Percentiles rank a stretch among this genome's conserved stretches.
Conservation (phyloP, 1,284 basidiomycete genomes). For the Ustilago tritici region DNA sequence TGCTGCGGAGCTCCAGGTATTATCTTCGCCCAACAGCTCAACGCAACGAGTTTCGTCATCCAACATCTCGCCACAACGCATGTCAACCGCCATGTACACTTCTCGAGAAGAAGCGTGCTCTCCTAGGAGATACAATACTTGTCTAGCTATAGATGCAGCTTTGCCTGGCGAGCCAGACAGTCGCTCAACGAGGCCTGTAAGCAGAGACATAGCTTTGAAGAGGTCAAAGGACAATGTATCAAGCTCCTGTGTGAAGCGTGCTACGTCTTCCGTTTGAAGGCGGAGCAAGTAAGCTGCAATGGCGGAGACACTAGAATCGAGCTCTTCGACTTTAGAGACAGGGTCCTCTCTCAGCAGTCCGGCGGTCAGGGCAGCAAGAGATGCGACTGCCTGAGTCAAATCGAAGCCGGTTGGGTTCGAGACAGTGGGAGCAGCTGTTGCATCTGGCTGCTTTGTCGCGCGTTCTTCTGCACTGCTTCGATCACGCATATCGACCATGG, state of each 20-base stretch:
- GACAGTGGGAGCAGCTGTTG: not conserved
- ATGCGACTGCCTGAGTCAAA: conserved; percentile 13
- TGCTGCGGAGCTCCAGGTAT: conserved; percentile 21
- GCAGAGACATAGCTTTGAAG: conserved; percentile 51
- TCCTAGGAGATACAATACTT: conserved; percentile 42
- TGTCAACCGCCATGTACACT: conserved; percentile 59
- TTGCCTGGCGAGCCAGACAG: conserved; percentile 19
- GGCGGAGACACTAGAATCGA: conserved; percentile 19
- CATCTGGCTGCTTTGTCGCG: not conserved
- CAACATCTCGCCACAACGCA: conserved; percentile 52
- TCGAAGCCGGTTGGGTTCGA: conserved; percentile 11
- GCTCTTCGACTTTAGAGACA: conserved; percentile 11
- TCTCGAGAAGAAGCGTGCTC: conserved; percentile 54
- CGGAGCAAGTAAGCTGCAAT: conserved; percentile 21
- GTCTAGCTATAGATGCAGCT: conserved; percentile 21
- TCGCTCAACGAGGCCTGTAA: conserved; percentile 36
- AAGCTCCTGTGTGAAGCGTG: conserved; percentile 39
- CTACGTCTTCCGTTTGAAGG: conserved; percentile 21
- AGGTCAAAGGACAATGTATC: conserved; percentile 54
- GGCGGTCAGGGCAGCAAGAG: conserved; percentile 6
- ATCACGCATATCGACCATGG: conserved; percentile 33
- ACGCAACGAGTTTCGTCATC: conserved; percentile 6
- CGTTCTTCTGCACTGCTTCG: not conserved
- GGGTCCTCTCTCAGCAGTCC: conserved; percentile 22
- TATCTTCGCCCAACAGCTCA: conserved; percentile 8